Evolutionary conservation across 495 filamentous ascomycete species (phyloP).

Genomic region (Lindgomyces ingoldianus): DNA sequence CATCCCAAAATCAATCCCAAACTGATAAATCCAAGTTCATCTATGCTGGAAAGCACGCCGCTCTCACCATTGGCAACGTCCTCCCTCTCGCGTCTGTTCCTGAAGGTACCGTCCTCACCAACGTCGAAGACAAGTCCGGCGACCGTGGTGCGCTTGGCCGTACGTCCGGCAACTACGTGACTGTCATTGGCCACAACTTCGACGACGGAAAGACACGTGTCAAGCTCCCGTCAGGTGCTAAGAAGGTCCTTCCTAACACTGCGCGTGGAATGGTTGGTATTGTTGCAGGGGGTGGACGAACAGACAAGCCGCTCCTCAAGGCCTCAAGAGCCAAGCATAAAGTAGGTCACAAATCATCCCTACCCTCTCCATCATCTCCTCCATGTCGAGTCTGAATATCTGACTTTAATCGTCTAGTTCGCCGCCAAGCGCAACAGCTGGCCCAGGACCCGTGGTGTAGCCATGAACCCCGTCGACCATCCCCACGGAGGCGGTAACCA

Average conservation of each 20-base stretch:
- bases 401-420: conserved; percentile 59
- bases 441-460: conserved; percentile 99
- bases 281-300: conserved; percentile 97
- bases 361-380: too few relatives aligned
- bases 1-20: neutral
- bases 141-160: conserved; percentile 94
- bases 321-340: conserved; percentile 38
- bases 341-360: neutral
- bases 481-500: conserved; percentile 99
- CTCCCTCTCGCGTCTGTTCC: conserved; percentile 90
- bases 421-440: conserved; percentile 99
- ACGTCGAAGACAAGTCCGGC: conserved; percentile 98
- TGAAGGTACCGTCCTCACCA: conserved; percentile 97
- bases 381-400: neutral
- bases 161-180: conserved; percentile 99
- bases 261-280: conserved; percentile 99
- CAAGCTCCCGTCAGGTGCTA: conserved; percentile 97
- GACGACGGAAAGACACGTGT: conserved; percentile 99
- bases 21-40: conserved; percentile 63
- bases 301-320: conserved; percentile 95
- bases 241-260: conserved; percentile 94
- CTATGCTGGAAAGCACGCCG: conserved; percentile 98
- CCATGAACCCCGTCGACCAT: conserved; percentile 99
- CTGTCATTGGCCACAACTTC: conserved; percentile 86
- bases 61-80: conserved; percentile 93